Evolutionary conservation across 495 filamentous ascomycete genomes (phyloP), one percentile per base, ranked within the genome.

Genomic region (Cercophora sp.): DNA sequence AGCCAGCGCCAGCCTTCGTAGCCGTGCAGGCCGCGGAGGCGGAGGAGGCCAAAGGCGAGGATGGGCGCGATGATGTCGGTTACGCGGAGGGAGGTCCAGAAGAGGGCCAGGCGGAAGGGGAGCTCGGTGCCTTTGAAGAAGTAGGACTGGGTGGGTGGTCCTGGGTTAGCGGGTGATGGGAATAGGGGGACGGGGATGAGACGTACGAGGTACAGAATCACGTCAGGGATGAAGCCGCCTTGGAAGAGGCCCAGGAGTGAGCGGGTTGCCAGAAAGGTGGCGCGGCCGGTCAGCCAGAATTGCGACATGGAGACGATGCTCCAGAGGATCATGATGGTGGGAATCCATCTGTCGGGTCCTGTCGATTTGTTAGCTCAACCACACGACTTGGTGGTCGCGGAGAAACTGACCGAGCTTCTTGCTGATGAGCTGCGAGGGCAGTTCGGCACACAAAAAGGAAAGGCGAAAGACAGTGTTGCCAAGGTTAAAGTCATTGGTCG

Each of bases 391-490:
- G 5, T 15, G 19, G 15, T 1, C 20, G 16, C 1, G 29, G 8
- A 1, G 41, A 13, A 22, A 24, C 1, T 86, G 84, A 0, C 89
- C 89, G n/a, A 93, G 35, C 25, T 53, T 55, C 66, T 92, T 91
- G 31, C 78, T 80, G 13, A 91, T 62, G 3, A 91, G 69, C 60
- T 91, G 86, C 0, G 84, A 88, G 2, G 87, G 87, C 3, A 91
- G 64, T 59, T 91, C 86, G 0, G 87, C 83, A 4, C 76, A 68
- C 1, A 91, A 65, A 59, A 91, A 90, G 3, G 67, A 72, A n/a
- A 87, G 43, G 16, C 78, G 76, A 66, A 86, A 91, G 27, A 92
- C 86, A 0, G 82, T 87, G 55, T 89, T 81, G 0, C 84, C 85
- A 24, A 80, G 79, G 57, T 91, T 90, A 66, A 50, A 58, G 44